Conservation (phyloP, 257 asterid genomes). For the Oldenlandia corymbosa region DNA sequence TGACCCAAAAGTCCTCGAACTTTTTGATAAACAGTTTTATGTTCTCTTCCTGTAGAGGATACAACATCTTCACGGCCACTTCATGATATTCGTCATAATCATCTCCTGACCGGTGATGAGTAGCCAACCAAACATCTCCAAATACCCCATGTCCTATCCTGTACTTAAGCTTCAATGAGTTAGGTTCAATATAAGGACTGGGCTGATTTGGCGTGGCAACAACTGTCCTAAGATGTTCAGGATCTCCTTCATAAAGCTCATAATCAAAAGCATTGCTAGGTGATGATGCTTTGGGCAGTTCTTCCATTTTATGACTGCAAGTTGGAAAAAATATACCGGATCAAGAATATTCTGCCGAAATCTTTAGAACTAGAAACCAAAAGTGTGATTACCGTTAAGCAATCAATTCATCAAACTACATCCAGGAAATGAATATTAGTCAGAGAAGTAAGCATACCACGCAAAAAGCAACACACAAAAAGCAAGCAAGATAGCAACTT, state of each 20-base stretch:
- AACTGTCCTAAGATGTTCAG: conserved; percentile 39
- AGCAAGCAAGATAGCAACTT: not conserved
- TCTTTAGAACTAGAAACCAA: not conserved
- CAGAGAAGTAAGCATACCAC: not conserved
- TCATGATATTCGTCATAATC: conserved; percentile 60
- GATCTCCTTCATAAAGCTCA: conserved; percentile 42
- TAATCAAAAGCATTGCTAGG: conserved; percentile 27
- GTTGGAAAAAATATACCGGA: not conserved
- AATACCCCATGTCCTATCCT: conserved; percentile 62
- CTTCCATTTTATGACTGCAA: conserved; percentile 18
- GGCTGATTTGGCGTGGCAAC: conserved; percentile 20
- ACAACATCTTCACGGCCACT: conserved; percentile 56
- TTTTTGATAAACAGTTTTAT: conserved; percentile 29
- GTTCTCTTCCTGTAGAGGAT: conserved; percentile 38
- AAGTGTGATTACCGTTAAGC: not conserved
- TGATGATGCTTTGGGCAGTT: conserved; percentile 14
- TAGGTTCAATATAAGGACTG: conserved; percentile 35
- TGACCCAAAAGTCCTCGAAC: conserved; percentile 37
- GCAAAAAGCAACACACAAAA: not conserved
- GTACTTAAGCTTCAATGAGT: conserved; percentile 42
- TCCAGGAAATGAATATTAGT: not conserved
- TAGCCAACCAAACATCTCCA: conserved; percentile 72
- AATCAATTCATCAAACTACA: not conserved
- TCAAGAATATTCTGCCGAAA: not conserved
- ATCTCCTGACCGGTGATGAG: conserved; percentile 48